phyloP scores from a whole-genome alignment of 306 rosid genomes.

The Fagus crenata region DNA sequence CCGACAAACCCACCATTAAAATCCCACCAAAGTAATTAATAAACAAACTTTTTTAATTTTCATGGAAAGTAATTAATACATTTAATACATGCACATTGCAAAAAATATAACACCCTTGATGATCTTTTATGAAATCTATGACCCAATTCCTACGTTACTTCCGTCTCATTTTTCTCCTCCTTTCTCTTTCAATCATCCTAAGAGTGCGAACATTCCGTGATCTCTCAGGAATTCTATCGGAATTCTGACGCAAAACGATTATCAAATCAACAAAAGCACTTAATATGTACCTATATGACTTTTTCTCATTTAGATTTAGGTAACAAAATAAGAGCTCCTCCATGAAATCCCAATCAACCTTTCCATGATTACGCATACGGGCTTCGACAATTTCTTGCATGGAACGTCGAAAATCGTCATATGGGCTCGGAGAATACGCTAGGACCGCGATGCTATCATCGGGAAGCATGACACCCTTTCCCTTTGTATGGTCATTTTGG shows the following conservation, averaged over 20 bases:
- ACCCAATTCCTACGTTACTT: constrained; percentile 27
- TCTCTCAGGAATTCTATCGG: constrained; percentile 19
- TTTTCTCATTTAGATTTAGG: constrained; percentile 64
- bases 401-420: constrained; percentile 56
- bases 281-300: constrained; percentile 53
- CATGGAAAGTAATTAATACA: constrained; percentile 30
- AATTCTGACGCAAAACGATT: constrained; percentile 36
- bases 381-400: constrained; percentile 65
- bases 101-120: background rate
- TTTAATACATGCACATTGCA: constrained; percentile 30
- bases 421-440: constrained; percentile 51
- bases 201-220: constrained; percentile 41
- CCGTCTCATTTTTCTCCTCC: constrained; percentile 19
- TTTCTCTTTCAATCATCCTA: constrained; percentile 18
- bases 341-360: constrained; percentile 83
- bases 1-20: constrained; percentile 39
- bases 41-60: constrained; percentile 28
- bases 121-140: constrained; percentile 12
- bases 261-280: constrained; percentile 71
- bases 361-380: constrained; percentile 33
- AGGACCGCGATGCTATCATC: constrained; percentile 55
- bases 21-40: constrained; percentile 33
- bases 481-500: constrained; percentile 3
- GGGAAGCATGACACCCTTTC: constrained; percentile 32
- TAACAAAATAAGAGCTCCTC: constrained; percentile 65